Conservation (phyloP, 371 early-diverging fungal species). For the Circinella minor region DNA sequence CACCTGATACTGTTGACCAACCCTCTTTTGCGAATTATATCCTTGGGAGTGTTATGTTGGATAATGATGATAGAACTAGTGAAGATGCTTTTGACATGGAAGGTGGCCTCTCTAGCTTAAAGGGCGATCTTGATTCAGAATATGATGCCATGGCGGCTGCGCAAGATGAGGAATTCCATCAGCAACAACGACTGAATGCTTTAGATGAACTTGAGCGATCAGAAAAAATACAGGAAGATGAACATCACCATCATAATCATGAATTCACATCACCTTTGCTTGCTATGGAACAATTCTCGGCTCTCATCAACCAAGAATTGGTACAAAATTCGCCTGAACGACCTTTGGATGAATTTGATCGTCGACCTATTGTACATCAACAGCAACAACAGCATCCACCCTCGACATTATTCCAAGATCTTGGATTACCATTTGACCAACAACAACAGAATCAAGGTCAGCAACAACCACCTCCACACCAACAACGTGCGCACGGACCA, state of each 20-base stretch:
- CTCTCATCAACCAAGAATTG: conserved; percentile 35
- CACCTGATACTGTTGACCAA: background rate
- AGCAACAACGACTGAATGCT: background rate
- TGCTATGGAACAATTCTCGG: conserved; percentile 39
- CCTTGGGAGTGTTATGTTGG: conserved; percentile 15
- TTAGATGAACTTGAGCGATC: conserved; percentile 16
- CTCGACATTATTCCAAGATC: conserved; percentile 1
- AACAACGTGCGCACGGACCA: conserved; percentile 19
- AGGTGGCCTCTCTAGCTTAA: conserved; percentile 23
- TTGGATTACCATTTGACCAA: conserved; percentile 12
- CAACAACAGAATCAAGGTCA: too few relatives aligned
- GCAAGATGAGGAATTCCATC: conserved; percentile 1
- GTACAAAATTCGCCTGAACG: conserved; percentile 24
- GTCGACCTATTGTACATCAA: background rate
- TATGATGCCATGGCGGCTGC: conserved; percentile 24
- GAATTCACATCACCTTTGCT: conserved; percentile 24
- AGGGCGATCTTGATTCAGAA: conserved; percentile 34
- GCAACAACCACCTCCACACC: too few relatives aligned
- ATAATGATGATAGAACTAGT: conserved; percentile 9
- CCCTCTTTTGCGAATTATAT: conserved; percentile 22
- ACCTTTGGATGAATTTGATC: conserved; percentile 17
- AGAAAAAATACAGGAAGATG: conserved; percentile 29
- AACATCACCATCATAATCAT: background rate
- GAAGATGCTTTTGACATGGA: conserved; percentile 10
- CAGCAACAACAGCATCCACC: background rate